Percentiles rank a stretch among this genome's conserved stretches.
These are phyloP conservation scores for Trametes meyenii DNA, from an alignment of 768 basidiomycete genomes.

Conservation along the genomic window DNA sequence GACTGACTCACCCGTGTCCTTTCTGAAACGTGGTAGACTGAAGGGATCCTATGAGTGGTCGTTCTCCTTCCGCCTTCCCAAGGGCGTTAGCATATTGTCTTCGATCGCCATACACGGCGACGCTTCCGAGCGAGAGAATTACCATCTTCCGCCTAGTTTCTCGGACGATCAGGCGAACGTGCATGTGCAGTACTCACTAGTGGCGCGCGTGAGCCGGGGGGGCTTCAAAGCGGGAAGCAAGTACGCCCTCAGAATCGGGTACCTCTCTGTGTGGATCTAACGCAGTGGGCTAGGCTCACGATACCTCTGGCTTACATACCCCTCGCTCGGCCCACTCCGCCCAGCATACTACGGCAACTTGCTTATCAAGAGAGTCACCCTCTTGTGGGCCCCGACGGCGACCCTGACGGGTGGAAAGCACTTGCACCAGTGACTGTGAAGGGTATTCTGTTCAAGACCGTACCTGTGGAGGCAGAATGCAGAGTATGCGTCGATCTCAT, in stretches of 20 bases:
- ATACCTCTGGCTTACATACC: conserved; percentile 26
- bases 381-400: conserved; percentile 27
- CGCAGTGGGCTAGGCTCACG: conserved; percentile 16
- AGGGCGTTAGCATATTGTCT: conserved; percentile 20
- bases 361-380: conserved; percentile 27
- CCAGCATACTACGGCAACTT: conserved; percentile 28
- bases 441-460: conserved; percentile 28
- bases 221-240: conserved; percentile 22
- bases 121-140: conserved; percentile 10
- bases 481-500: conserved; percentile 13
- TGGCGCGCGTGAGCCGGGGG: conserved; percentile 22
- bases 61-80: conserved; percentile 26
- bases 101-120: not conserved
- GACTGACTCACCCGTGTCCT: not conserved
- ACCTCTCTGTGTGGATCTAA: not conserved
- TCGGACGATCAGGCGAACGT: conserved; percentile 12
- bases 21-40: conserved; percentile 21
- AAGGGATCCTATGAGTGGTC: conserved; percentile 24
- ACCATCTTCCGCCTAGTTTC: conserved; percentile 27
- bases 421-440: conserved; percentile 12
- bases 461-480: conserved; percentile 17
- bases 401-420: conserved; percentile 32
- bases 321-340: conserved; percentile 24
- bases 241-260: not conserved
- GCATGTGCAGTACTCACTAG: conserved; percentile 23